A percentile compares a stretch with the other conserved stretches of the same genome.
These are phyloP conservation scores for Arachis hypogaea DNA, from an alignment of 306 rosid genomes.

Conservation along the genomic window DNA sequence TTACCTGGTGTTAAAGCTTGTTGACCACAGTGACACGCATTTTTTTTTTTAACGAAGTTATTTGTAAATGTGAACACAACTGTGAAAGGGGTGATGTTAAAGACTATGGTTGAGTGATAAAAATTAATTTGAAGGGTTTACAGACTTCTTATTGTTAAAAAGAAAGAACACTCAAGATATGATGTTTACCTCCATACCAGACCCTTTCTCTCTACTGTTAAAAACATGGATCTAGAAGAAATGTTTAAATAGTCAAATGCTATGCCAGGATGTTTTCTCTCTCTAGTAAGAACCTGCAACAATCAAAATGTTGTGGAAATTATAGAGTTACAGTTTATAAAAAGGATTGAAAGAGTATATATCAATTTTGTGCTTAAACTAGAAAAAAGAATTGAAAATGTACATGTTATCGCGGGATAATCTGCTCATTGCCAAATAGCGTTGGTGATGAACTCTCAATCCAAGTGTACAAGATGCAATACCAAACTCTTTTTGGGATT, in stretches of 20 bases:
- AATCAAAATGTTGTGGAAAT: neutral
- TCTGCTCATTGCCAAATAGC: slow-evolving; percentile 17
- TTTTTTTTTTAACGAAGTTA: neutral
- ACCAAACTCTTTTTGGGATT: slow-evolving; percentile 19
- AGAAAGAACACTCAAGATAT: neutral
- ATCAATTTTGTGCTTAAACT: neutral
- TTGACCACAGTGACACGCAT: neutral
- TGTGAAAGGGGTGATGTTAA: neutral
- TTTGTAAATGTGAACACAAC: neutral
- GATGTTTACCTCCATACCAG: neutral
- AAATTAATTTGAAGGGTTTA: neutral
- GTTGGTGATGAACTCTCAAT: slow-evolving; percentile 3
- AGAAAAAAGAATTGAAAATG: neutral
- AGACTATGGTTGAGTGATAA: neutral
- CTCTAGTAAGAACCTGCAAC: neutral
- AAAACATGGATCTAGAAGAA: neutral
- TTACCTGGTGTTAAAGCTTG: neutral
- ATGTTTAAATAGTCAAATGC: neutral
- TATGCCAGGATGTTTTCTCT: too few relatives aligned
- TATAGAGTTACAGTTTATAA: neutral
- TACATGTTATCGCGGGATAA: slow-evolving; percentile 4
- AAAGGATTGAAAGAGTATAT: neutral
- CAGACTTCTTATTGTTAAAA: too few relatives aligned
- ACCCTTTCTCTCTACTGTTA: neutral
- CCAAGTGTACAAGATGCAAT: slow-evolving; percentile 14